These are phyloP conservation scores for Ammopiptanthus mongolicus DNA, from an alignment of 306 rosid genomes.

Conservation along the genomic window DNA sequence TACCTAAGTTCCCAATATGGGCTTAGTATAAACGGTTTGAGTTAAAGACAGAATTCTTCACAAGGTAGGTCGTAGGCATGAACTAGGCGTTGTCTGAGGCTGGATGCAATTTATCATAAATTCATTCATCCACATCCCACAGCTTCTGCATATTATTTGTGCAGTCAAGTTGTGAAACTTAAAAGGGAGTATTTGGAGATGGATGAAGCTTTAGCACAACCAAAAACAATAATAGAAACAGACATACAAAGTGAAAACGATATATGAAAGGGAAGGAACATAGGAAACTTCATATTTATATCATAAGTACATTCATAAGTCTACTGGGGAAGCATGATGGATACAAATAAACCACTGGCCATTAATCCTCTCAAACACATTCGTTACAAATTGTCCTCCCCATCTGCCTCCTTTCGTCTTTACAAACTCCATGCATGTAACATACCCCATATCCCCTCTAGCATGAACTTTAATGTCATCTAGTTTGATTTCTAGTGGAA, in stretches of 20 bases:
- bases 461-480: conserved; percentile 71
- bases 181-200: not conserved
- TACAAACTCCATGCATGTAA: conserved; percentile 86
- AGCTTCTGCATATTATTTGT: not conserved
- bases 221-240: conserved; percentile 2
- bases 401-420: conserved; percentile 83
- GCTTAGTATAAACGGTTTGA: not conserved
- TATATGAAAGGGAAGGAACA: not conserved
- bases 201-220: not conserved
- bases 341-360: conserved; percentile 73
- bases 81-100: not conserved
- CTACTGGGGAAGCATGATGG: conserved; percentile 90
- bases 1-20: not conserved
- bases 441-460: conserved; percentile 74
- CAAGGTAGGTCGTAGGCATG: not conserved
- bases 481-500: conserved; percentile 72
- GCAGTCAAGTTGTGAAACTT: not conserved
- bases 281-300: not conserved
- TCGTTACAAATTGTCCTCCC: conserved; percentile 91
- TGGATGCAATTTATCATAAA: not conserved
- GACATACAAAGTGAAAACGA: not conserved
- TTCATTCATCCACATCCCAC: not conserved
- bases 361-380: conserved; percentile 69
- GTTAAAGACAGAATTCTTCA: not conserved
- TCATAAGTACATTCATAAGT: conserved; percentile 41